Base-by-base conservation (phyloP, 371 early-diverging fungal genomes). In the Mucor piriformis region DNA sequence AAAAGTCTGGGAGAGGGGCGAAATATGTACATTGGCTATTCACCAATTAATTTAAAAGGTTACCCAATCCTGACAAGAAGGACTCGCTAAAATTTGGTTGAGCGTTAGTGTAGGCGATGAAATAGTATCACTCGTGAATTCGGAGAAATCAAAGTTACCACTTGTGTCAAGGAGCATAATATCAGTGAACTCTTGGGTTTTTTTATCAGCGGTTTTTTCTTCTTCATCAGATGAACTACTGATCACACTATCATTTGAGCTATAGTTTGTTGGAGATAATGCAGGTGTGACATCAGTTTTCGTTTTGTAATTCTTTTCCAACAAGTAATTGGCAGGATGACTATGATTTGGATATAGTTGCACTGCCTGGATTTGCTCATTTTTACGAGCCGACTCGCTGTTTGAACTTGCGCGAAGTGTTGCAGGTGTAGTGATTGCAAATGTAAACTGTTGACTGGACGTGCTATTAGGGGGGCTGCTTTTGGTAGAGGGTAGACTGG, bases 401-500 rank as follows among this genome's bases (percentile, higher is more conserved):
- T 27, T 33, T 8, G 40, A 12, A 32, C 15, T 27, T 25, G 61
- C 57, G 8, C 57, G 50, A 38, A 66, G 51, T 1, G 57, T 56
- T 21, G 50, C 66, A 15, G 66, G 66, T 40, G 66, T 66, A 10
- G 51, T 50, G n/a, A 66, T 60, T 8, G 66, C 23, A 20, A 66
- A 66, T 32, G 61, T 66, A 16, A 66, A 59, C 44, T 56, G 50
- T 6, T 60, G 66, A 20, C 13, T 33, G 10, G 50, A 16, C 0
- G 33, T 6, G 7, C 44, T 25, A 27, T n/a, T 25, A n/a, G 43
- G 47, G 11, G 47, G 47, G 12, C 29, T n/a, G n/a, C n/a, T n/a
- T n/a, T 29, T 29, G 29, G 6, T 29, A 29, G 29, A 29, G 29
- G 1, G 6, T 29, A 24, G 12, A 3, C 3, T 20, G 11, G 24